Base-by-base conservation (phyloP, 306 rosid genomes). In the Castanea sativa region DNA sequence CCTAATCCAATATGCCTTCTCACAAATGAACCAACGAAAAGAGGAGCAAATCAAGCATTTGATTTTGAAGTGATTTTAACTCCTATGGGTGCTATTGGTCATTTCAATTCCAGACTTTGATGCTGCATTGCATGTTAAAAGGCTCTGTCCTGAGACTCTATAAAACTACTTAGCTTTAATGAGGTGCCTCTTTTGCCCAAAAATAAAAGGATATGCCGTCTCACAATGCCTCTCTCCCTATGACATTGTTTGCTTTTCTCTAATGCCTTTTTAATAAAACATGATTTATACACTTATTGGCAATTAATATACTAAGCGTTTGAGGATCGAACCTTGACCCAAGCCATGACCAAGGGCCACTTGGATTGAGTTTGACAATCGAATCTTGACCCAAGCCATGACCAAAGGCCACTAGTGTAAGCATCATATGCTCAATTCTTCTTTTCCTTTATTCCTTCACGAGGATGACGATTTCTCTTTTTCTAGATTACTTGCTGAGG, bases 401-500 rank as follows among this genome's bases (percentile, higher is more conserved):
- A 73, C 74, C 51, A 76, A 82, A 51, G 80, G 88, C 80, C 88
- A 85, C 83, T 79, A 71, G 74, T 73, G 69, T 78, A 38, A 80
- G 92, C 90, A 88, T 87, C 91, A 60, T 68, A 69, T 86, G 82
- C 88, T 81, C 63, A 35, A 82, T 14, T 63, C 4, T 76, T 68
- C 69, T 55, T 78, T 77, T 73, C 75, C 81, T 81, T 79, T 81
- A 77, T 73, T 81, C 81, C 84, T 38, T 73, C 71, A 38, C 20
- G 74, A 74, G 73, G 55, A 70, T 79, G 81, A 56, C 74, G 69
- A 49, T 43, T 52, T 80, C 67, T 81, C 64, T 49, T 76, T 56
- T 49, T 8, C 45, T 32, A 63, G 38, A 61, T 55, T 55, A 27
- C 35, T 65, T 77, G 52, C 55, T 30, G 63, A 43, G 65, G 53